Base-by-base conservation (phyloP, 768 basidiomycete species). In the Lactarius evosmus region DNA sequence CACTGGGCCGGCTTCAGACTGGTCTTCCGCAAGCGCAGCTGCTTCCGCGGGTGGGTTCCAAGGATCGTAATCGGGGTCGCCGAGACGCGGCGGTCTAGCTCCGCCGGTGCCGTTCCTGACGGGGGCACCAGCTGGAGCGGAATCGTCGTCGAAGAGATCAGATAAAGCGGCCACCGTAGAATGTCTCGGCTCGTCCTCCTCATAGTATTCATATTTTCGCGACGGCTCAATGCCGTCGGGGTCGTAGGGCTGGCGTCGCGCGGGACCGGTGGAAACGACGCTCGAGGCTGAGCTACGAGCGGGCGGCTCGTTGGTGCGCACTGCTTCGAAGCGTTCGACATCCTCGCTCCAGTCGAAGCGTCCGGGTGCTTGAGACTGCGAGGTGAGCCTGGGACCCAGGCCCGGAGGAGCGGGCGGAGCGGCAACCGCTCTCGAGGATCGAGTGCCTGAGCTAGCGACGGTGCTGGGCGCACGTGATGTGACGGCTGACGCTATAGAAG, bases 341-440 rank as follows among this genome's bases (percentile, higher is more conserved):
- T 67, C 63, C 0, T 58, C 60, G n/a, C 60, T 65, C 66, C 66
- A 58, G 19, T 58, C 25, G 29, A 61, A 67, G 19, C 32, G 44
- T 11, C 44, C 6, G n/a, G 53, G 19, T 1, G 34, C 4, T 17
- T 19, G 33, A 22, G 50, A 14, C 17, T 60, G 49, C 12, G 14
- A 3, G 2, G 49, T 11, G 46, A 33, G 12, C 25, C 33, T 19
- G 17, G 54, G 30, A 16, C 25, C 46, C 6, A 49, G 22, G 25
- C 25, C 25, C 1, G 63, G 53, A 5, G 34, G 38, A 17, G 49
- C 12, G 19, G n/a, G 27, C 16, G 41, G 8, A 7, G 12, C 19
- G 5, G 32, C 29, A 27, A 22, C 16, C 4, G 32, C n/a, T 16
- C 32, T 34, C 19, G 55, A 11, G 8, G 65, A 58, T 19, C 11